Percentiles rank a stretch among this genome's conserved stretches.
Conservation (phyloP, 306 rosid species). For the Rosa rugosa region DNA sequence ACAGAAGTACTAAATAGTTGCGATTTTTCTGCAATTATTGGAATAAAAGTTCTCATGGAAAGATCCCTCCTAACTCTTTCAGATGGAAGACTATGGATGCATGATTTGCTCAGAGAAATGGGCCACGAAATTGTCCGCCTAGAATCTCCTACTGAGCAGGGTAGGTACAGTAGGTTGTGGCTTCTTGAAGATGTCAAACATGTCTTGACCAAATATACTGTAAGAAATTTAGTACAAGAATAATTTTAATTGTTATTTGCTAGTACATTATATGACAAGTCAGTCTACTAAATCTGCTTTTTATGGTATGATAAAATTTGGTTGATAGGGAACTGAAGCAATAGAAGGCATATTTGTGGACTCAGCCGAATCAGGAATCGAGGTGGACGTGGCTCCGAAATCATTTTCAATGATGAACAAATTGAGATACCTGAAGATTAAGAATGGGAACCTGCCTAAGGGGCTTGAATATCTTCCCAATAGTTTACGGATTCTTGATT, state of each 20-base stretch:
- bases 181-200: constrained; percentile 10
- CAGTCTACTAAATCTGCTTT: not conserved
- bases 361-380: not conserved
- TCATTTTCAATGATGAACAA: not conserved
- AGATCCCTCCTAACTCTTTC: constrained; percentile 5
- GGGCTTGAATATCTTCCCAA: not conserved
- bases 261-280: not conserved
- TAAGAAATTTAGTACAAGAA: not conserved
- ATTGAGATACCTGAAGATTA: not conserved
- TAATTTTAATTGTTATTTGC: not conserved
- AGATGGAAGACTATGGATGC: constrained; percentile 15
- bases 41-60: constrained; percentile 17
- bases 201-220: constrained; percentile 6
- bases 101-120: constrained; percentile 26
- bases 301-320: not conserved
- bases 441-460: not conserved
- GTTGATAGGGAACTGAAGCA: constrained; percentile 3
- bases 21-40: constrained; percentile 15
- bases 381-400: too few relatives aligned
- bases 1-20: constrained; percentile 8
- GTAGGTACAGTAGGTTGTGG: constrained; percentile 21
- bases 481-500: too few relatives aligned
- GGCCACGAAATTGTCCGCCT: constrained; percentile 6
- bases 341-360: not conserved
- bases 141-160: not conserved